Evolutionary conservation across 192 early-diverging fungal genomes (phyloP).

Genomic region (Coemansia sp.): DNA sequence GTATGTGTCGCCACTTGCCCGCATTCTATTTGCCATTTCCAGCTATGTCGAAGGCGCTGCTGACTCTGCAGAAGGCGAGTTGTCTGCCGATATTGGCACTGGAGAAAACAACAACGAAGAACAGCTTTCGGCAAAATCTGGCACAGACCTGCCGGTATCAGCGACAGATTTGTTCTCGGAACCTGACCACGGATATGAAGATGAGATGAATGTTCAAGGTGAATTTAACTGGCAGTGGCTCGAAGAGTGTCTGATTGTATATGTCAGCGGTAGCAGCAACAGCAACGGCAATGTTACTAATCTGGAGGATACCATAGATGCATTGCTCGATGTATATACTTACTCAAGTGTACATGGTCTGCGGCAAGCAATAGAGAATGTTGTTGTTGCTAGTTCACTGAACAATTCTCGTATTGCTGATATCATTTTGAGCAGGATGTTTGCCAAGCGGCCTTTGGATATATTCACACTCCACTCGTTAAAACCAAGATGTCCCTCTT

Average conservation of each 20-base stretch:
- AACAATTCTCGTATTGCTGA: slow-evolving; percentile 9
- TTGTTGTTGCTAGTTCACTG: slow-evolving; percentile 16
- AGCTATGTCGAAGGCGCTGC: slow-evolving; percentile 14
- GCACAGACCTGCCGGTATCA: not conserved
- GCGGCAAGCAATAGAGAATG: slow-evolving; percentile 32
- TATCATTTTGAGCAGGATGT: slow-evolving; percentile 9
- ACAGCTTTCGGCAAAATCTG: not conserved
- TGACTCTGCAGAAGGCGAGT: not conserved
- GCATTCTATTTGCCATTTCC: slow-evolving; percentile 38
- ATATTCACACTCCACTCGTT: slow-evolving; percentile 38
- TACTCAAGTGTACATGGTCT: slow-evolving; percentile 23
- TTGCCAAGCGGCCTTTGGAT: slow-evolving; percentile 39
- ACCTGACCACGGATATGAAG: slow-evolving; percentile 2
- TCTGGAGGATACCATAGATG: slow-evolving; percentile 31
- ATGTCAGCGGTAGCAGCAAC: slow-evolving; percentile 13
- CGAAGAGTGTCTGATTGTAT: slow-evolving; percentile 23
- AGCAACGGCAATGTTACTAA: not conserved
- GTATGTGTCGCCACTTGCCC: slow-evolving; percentile 41
- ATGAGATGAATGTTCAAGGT: not conserved
- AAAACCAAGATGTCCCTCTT: slow-evolving; percentile 20
- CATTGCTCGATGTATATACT: slow-evolving; percentile 47
- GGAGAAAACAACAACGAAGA: not conserved
- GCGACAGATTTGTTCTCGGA: not conserved
- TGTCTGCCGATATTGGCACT: not conserved
- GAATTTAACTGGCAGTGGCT: slow-evolving; percentile 41